phyloP scores from a whole-genome alignment of 2,329 filamentous ascomycete species.

The Incumbomyces delicatus region DNA sequence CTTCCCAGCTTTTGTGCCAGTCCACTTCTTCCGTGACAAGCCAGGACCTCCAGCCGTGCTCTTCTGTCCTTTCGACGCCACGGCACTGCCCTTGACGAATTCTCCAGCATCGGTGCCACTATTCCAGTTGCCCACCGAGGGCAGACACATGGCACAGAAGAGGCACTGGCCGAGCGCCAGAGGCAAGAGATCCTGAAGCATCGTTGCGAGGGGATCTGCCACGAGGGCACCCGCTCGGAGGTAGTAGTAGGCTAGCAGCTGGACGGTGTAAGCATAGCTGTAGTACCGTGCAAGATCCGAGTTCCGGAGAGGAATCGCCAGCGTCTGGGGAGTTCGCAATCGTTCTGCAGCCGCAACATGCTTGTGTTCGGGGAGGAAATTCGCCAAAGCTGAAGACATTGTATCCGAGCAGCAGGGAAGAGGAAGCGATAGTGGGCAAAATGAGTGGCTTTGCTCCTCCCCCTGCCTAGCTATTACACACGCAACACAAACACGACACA shows the following conservation, averaged over 20 bases:
- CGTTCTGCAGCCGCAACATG: slow-evolving; percentile 9
- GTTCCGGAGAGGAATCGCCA: slow-evolving; percentile 38
- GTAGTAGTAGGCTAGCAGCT: slow-evolving; percentile 56
- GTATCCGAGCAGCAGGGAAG: no score
- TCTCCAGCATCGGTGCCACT: slow-evolving; percentile 16
- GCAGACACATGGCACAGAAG: slow-evolving; percentile 51
- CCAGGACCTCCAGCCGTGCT: slow-evolving; percentile 3
- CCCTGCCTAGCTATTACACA: no score
- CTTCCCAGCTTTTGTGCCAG: no score
- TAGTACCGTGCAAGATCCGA: slow-evolving; percentile 44
- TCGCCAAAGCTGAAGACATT: slow-evolving; percentile 11
- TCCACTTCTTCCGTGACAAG: slow-evolving; percentile 17
- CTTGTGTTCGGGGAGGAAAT: slow-evolving; percentile 11
- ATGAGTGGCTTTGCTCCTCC: no score
- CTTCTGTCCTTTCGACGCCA: slow-evolving; percentile 5
- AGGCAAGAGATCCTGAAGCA: slow-evolving; percentile 52
- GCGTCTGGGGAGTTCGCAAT: slow-evolving; percentile 18
- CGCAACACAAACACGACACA: no score
- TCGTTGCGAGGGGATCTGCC: slow-evolving; percentile 55
- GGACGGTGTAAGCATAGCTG: slow-evolving; percentile 56
- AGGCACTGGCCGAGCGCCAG: slow-evolving; percentile 54
- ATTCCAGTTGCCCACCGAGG: slow-evolving; percentile 36
- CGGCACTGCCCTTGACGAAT: slow-evolving; percentile 13
- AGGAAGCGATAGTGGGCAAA: no score
- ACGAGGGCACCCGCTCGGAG: slow-evolving; percentile 59